Evolutionary conservation across 768 basidiomycete genomes (phyloP).

Genomic region (Leccinum disarticulatum): DNA sequence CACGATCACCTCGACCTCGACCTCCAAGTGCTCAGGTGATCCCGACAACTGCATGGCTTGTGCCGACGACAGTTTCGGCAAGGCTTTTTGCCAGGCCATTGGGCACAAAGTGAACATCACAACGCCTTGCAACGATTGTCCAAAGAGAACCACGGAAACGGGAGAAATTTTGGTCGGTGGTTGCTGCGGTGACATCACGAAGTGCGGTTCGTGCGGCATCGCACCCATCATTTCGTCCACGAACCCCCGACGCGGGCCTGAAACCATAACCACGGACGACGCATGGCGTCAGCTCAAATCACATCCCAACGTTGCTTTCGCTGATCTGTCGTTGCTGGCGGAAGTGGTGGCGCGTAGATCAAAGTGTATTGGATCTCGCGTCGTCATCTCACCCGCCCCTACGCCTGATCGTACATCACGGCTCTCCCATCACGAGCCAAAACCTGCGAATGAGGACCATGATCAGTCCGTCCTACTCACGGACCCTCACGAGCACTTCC

Average conservation of each 20-base stretch:
- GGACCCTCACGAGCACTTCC: conserved; percentile 55
- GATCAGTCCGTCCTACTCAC: conserved; percentile 46
- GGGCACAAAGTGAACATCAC: conserved; percentile 56
- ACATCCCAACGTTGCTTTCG: conserved; percentile 86
- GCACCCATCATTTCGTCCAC: conserved; percentile 30
- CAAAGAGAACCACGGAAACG: conserved; percentile 35
- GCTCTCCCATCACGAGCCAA: conserved; percentile 13
- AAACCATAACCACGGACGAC: conserved; percentile 74
- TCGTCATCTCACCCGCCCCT: conserved; percentile 56
- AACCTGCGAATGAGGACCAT: conserved; percentile 27
- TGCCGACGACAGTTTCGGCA: conserved; percentile 81
- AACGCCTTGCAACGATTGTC: conserved; percentile 56
- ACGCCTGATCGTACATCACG: conserved; percentile 41
- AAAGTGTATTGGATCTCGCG: conserved; percentile 69
- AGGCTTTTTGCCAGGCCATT: conserved; percentile 83
- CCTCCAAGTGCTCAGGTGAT: conserved; percentile 73
- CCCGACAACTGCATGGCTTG: conserved; percentile 85
- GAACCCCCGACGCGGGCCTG: conserved; percentile 27
- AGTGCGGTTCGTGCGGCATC: conserved; percentile 32
- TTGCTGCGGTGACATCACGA: conserved; percentile 40
- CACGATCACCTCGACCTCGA: conserved; percentile 30
- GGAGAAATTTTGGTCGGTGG: conserved; percentile 30
- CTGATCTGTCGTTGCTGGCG: conserved; percentile 79
- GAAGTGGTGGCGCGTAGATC: conserved; percentile 86
- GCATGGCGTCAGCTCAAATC: conserved; percentile 85